A percentile compares a stretch with the other conserved stretches of the same genome.
phyloP scores from a whole-genome alignment of 2,329 filamentous ascomycete genomes.

The Ophiosphaerella narmari region DNA sequence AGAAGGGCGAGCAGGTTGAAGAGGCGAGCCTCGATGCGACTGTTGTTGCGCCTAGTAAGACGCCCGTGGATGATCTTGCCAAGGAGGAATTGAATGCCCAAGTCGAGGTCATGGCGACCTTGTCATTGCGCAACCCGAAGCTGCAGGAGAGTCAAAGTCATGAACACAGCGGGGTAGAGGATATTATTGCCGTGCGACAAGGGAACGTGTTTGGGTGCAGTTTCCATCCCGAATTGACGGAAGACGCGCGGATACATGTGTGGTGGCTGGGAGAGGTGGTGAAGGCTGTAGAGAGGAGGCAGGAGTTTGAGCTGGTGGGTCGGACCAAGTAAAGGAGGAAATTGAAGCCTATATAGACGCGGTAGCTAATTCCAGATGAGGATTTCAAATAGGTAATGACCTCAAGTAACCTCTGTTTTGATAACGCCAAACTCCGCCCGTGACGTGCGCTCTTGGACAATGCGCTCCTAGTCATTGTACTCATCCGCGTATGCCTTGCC shows the following conservation, averaged over 20 bases:
- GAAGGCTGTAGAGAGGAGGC: conserved; percentile 36
- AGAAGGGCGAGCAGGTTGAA: conserved; percentile 55
- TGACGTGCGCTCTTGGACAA: conserved; percentile 9
- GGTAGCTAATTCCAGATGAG: too few species aligned
- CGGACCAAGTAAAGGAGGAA: conserved; percentile 20
- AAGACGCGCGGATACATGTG: conserved; percentile 82
- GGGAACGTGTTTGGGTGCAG: conserved; percentile 93
- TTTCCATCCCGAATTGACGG: conserved; percentile 92
- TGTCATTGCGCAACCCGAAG: conserved; percentile 58
- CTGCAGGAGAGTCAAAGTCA: conserved; percentile 54
- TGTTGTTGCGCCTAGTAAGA: conserved; percentile 61
- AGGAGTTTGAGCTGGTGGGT: conserved; percentile 38
- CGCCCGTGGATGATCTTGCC: conserved; percentile 52
- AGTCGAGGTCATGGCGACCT: conserved; percentile 63
- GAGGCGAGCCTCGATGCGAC: conserved; percentile 56
- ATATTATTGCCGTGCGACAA: conserved; percentile 88
- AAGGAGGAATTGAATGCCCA: conserved; percentile 51
- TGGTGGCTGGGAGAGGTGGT: conserved; percentile 86
- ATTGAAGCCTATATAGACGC: background rate
- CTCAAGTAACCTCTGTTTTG: background rate
- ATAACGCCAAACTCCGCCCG: conserved; percentile 23
- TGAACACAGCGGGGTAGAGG: conserved; percentile 54
- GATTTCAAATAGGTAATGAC: too few species aligned
- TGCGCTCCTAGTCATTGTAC: conserved; percentile 29
- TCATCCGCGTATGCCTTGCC: conserved; percentile 65